Evolutionary conservation across 2,329 filamentous ascomycete genomes (phyloP).

Genomic region (Colletotrichum abscissum): DNA sequence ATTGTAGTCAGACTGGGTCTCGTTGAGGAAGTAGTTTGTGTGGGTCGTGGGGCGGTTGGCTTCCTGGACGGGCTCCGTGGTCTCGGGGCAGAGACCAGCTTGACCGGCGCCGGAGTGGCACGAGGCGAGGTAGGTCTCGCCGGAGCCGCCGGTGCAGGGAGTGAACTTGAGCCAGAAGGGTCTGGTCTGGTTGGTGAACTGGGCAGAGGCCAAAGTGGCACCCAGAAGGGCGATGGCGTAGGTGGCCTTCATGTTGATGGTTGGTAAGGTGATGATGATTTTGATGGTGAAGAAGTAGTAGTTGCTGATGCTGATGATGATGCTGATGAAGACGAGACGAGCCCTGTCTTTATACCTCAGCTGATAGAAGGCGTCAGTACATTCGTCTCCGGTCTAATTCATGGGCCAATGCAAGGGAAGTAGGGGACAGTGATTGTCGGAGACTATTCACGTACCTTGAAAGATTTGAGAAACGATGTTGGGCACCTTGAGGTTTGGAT

Average conservation of each 20-base stretch:
- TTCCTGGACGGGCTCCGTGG: neutral
- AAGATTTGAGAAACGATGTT: neutral
- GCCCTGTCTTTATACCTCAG: neutral
- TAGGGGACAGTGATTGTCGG: too few relatives aligned
- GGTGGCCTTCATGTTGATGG: slow-evolving; percentile 22
- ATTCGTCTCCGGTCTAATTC: too few relatives aligned
- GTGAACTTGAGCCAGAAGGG: slow-evolving; percentile 29
- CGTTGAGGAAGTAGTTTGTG: slow-evolving; percentile 19
- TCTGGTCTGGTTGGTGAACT: slow-evolving; percentile 7
- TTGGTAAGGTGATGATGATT: neutral
- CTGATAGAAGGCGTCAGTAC: too few relatives aligned
- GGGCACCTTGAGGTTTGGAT: neutral
- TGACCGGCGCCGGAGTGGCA: slow-evolving; percentile 34
- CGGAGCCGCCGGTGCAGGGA: neutral
- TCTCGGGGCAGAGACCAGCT: slow-evolving; percentile 30
- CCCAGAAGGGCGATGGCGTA: slow-evolving; percentile 9
- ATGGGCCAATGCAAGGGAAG: too few relatives aligned
- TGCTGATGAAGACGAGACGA: neutral
- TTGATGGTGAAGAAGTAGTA: neutral
- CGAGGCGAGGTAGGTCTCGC: slow-evolving; percentile 15
- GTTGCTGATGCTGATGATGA: neutral
- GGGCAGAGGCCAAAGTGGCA: slow-evolving; percentile 11
- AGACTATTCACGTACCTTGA: slow-evolving; percentile 1
- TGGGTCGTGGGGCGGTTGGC: neutral
- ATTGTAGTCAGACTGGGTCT: neutral